A percentile compares a stretch with the other conserved stretches of the same genome.
Conservation (phyloP, 164 flowering plant species). For the Paratinospora sagittata region DNA sequence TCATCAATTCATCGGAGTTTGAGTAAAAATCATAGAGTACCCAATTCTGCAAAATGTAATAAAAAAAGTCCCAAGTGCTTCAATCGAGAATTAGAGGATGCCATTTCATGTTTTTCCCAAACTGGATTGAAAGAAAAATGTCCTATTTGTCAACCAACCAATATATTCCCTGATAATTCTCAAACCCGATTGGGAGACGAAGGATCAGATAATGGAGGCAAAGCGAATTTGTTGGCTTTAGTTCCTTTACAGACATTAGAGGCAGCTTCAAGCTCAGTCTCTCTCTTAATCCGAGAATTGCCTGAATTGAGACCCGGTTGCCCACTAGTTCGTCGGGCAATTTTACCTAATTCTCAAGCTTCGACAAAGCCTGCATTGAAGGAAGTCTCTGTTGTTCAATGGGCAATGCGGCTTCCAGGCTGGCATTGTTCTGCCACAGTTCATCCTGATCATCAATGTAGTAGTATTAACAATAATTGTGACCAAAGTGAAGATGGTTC, state of each 20-base stretch:
- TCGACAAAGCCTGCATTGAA: conserved; percentile 11
- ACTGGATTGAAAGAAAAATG: conserved; percentile 26
- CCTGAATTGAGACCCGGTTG: conserved; percentile 58
- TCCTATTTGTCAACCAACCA: conserved; percentile 36
- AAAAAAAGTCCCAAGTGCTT: background rate
- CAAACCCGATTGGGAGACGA: conserved; percentile 12
- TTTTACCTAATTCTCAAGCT: conserved; percentile 17
- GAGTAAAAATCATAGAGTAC: conserved; percentile 31
- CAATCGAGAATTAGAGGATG: conserved; percentile 9
- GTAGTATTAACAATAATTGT: background rate
- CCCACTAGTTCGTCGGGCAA: conserved; percentile 62
- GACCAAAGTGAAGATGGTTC: conserved; percentile 11
- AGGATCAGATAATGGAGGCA: conserved; percentile 1
- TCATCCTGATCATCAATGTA: conserved; percentile 29
- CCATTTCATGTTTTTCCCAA: background rate
- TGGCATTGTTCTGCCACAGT: conserved; percentile 24
- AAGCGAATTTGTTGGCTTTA: conserved; percentile 46
- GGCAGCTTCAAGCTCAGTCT: conserved; percentile 29
- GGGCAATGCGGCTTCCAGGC: conserved; percentile 60
- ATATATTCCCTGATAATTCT: conserved; percentile 12
- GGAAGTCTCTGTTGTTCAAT: conserved; percentile 60
- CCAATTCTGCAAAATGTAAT: conserved; percentile 14
- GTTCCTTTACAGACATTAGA: conserved; percentile 47
- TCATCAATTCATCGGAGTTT: conserved; percentile 34
- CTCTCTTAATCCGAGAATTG: conserved; percentile 19